Evolutionary conservation across 371 early-diverging fungal genomes (phyloP), one percentile per base, ranked within the genome.

Genomic region (Rhizopus sp.): DNA sequence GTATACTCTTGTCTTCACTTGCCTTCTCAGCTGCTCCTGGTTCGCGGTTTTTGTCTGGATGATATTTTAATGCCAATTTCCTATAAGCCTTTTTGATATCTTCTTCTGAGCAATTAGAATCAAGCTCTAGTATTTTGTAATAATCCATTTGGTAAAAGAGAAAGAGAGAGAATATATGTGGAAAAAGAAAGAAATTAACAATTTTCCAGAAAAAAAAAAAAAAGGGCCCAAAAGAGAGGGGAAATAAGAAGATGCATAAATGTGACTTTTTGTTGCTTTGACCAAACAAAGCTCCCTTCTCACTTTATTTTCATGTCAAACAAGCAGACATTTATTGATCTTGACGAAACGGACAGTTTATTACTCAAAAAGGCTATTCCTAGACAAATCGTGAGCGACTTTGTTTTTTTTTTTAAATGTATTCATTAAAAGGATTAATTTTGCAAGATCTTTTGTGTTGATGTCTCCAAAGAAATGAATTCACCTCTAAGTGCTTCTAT

Each of bases 41-140:
- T 37, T 63, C 63, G n/a, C 53, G 58, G 55, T 87, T 86, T 73
- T 93, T 86, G 69, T 92, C 93, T 13, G 95, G 95, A 71, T 95
- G 95, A 68, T 89, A 85, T 72, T 85, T 71, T 35, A 93, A 66
- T 6, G 92, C 93, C 33, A 88, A 72, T 56, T 91, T 93, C 61
- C 93, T 84, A 75, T 89, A 99, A 30, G 97, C 95, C 68, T 92
- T 93, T 69, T 92, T 94, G 73, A 99, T 95, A 48, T 97, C 95
- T 8, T 85, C 68, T 30, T 86, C 87, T 6, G 86, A 61, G 3
- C 95, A 95, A 50, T 86, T 78, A 49, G 86, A 82, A 8, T 82
- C 38, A 5, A 98, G 80, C 4, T 90, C 96, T 10, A 98, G 81
- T 15, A 94, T 82, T 76, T 95, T 92, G 85, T 95, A 97, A 66